Percentiles rank a stretch among this genome's conserved stretches.
phyloP scores from a whole-genome alignment of 371 early-diverging fungal species.

The Saksenaea vasiformis region DNA sequence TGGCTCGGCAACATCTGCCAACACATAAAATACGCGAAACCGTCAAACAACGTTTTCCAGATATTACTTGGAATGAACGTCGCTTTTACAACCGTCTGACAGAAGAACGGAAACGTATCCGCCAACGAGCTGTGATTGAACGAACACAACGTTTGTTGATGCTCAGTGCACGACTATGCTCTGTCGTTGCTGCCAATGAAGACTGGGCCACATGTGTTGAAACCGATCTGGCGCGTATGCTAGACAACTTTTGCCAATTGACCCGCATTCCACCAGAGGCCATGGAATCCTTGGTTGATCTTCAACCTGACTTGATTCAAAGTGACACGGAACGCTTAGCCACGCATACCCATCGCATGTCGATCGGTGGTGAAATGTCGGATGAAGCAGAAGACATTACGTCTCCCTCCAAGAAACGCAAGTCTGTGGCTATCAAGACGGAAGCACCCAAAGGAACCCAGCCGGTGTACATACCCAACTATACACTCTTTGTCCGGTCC shows the following conservation, averaged over 20 bases:
- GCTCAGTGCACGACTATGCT: constrained; percentile 35
- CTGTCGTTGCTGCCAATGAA: constrained; percentile 38
- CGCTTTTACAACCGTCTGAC: constrained; percentile 61
- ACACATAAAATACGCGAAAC: constrained; percentile 11
- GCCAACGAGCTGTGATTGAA: constrained; percentile 36
- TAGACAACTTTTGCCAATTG: constrained; percentile 35
- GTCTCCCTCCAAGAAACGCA: constrained; percentile 9
- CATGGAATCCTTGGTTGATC: constrained; percentile 12
- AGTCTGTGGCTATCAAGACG: neutral
- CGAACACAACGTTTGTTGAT: constrained; percentile 31
- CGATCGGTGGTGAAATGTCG: neutral
- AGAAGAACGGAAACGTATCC: constrained; percentile 57
- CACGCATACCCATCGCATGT: neutral
- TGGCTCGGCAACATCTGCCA: constrained; percentile 6
- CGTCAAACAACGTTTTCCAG: constrained; percentile 52
- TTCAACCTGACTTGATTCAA: constrained; percentile 21
- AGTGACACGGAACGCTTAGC: constrained; percentile 12
- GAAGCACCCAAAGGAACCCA: constrained; percentile 12
- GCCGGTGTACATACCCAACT: constrained; percentile 10
- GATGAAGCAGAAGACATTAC: constrained; percentile 8
- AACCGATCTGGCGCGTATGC: constrained; percentile 31
- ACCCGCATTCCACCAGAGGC: constrained; percentile 21
- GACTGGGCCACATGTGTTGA: constrained; percentile 39
- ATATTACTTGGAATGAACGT: constrained; percentile 62
- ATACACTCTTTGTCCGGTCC: constrained; percentile 14